Conservation (phyloP, 176 grass and related monocot genomes). For the Musa itinerans region DNA sequence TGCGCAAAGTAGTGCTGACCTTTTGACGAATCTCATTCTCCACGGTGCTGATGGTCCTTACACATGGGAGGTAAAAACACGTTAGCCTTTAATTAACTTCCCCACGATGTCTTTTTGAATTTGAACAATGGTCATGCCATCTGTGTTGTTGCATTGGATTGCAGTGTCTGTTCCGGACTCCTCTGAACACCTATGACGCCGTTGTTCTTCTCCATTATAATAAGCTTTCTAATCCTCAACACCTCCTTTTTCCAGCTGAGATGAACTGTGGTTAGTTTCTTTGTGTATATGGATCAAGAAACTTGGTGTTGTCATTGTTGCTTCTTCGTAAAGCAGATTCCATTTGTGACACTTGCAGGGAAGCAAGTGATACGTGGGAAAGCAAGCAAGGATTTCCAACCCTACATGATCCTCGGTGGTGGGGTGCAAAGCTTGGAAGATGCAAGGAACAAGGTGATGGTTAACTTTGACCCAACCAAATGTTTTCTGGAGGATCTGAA, state of each 20-base stretch:
- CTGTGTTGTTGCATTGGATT: constrained; percentile 12
- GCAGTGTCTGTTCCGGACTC: constrained; percentile 66
- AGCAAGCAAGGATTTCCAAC: constrained; percentile 74
- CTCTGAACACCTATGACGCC: constrained; percentile 92
- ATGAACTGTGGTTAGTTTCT: constrained; percentile 43
- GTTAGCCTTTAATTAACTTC: background rate
- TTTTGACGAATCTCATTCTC: constrained; percentile 65
- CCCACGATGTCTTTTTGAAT: background rate
- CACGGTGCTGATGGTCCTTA: constrained; percentile 44
- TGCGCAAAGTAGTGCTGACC: constrained; percentile 74
- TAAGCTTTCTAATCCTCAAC: constrained; percentile 55
- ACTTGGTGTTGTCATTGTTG: background rate
- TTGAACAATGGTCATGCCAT: background rate
- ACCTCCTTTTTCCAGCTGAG: constrained; percentile 70
- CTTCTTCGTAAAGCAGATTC: constrained; percentile 21
- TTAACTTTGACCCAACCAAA: constrained; percentile 65
- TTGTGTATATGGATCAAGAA: background rate
- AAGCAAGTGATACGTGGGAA: constrained; percentile 58
- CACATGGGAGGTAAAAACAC: constrained; percentile 75
- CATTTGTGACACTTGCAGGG: constrained; percentile 33
- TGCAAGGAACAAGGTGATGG: constrained; percentile 65
- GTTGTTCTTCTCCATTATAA: constrained; percentile 70
- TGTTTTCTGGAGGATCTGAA: constrained; percentile 67
- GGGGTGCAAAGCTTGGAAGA: constrained; percentile 42
- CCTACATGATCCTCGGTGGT: constrained; percentile 41